Evolutionary conservation across 2,329 filamentous ascomycete genomes (phyloP), one percentile per base, ranked within the genome.

Genomic region (Ascochyta lentis): DNA sequence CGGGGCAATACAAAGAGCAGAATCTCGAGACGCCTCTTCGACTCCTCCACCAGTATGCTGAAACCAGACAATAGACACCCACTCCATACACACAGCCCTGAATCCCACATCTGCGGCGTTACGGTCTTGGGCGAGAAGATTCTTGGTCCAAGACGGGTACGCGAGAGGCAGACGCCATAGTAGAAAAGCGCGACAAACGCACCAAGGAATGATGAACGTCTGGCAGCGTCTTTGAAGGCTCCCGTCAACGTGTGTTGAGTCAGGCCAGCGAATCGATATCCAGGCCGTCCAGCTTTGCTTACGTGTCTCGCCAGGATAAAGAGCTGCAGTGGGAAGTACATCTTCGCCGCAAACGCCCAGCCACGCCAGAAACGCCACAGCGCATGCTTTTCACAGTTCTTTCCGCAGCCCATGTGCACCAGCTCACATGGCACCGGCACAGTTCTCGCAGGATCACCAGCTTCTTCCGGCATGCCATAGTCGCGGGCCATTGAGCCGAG

Each of bases 381-480:
- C 3, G 89, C 89, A 71, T 96, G 90, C 60, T 82, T 81, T 72
- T 96, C 91, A 75, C 91, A 92, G 52, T 81, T 91, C 1, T 85
- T 81, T 2, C 90, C 89, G 59, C 81, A 83, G 50, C 89, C 89
- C 86, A 92, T 91, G 76, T 96, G 92, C 3, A 95, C 90, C 61
- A 96, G 80, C 72, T 92, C 87, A 76, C 92, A 96, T 1, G 91
- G 91, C 55, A 94, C 89, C 0, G 91, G 92, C 9, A 88, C 76
- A 0, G 87, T 84, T 52, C 81, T 80, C 16, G 82, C 80, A 0
- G 91, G 91, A 72, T 96, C 87, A 19, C 89, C 91, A 84, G 88
- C 92, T 53, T 78, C 77, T n/a, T 80, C 68, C 0, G 91, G 91
- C 79, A 86, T 85, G 27, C 78, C 78, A 74, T 89, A 89, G 63